These are phyloP conservation scores for Tetrahymena elliotti DNA, from an alignment of 73 alveolate genomes.

Conservation along the genomic window DNA sequence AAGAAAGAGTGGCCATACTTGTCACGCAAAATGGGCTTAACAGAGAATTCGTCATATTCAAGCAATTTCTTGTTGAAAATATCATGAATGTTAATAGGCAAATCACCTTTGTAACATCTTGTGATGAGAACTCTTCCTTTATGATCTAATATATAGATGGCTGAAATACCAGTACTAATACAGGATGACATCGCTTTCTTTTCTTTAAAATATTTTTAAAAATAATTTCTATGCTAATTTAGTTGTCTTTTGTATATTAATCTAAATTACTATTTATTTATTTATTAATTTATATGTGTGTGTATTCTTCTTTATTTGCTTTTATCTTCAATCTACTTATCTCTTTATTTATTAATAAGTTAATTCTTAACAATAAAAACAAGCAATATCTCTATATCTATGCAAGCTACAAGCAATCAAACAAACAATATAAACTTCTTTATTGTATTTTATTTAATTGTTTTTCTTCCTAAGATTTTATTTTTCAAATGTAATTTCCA, in stretches of 20 bases:
- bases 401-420: too few relatives aligned
- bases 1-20: constrained; percentile 81
- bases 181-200: neutral
- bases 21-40: constrained; percentile 83
- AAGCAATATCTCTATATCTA: neutral
- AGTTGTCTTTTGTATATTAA: neutral
- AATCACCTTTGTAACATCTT: constrained; percentile 77
- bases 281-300: neutral
- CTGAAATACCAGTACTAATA: constrained; percentile 57
- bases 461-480: neutral
- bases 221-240: neutral
- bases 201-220: neutral
- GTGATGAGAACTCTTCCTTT: constrained; percentile 76
- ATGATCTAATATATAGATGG: constrained; percentile 72
- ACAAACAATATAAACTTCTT: too few relatives aligned
- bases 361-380: neutral
- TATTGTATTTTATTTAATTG: neutral
- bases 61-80: constrained; percentile 65
- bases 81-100: constrained; percentile 60
- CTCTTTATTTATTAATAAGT: too few relatives aligned
- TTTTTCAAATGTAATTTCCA: neutral
- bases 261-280: neutral
- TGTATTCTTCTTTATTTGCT: neutral
- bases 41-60: constrained; percentile 77
- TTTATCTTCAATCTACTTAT: neutral